Evolutionary conservation across 139 green algal genomes (phyloP).

Genomic region (Zygnema circumcarinatum): DNA sequence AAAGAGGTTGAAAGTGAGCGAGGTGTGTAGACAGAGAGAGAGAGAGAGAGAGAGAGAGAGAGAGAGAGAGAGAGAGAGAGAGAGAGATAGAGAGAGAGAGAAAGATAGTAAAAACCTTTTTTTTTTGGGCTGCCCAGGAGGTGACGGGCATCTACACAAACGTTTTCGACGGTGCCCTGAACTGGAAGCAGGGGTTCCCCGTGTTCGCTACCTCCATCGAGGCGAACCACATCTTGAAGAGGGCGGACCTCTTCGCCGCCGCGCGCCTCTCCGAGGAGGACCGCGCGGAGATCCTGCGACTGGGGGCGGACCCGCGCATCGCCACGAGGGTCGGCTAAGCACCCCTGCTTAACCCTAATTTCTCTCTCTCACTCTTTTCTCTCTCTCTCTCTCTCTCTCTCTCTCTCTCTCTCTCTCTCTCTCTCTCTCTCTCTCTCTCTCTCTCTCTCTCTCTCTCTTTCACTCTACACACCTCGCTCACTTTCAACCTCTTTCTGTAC

Average conservation of each 20-base stretch:
- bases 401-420: background rate
- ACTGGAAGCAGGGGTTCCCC: constrained; percentile 91
- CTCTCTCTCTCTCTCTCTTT: background rate
- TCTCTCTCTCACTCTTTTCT: no score
- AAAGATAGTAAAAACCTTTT: background rate
- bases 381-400: background rate
- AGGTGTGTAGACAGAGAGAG: background rate
- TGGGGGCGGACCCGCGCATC: constrained; percentile 78
- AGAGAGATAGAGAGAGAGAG: background rate
- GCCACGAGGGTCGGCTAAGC: constrained; percentile 34
- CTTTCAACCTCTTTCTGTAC: no score
- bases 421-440: background rate
- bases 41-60: background rate
- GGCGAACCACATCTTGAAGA: constrained; percentile 89
- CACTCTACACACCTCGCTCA: background rate
- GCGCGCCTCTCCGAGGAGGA: constrained; percentile 92
- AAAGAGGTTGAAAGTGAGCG: background rate
- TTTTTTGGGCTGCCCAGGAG: constrained; percentile 60
- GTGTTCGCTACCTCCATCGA: constrained; percentile 95
- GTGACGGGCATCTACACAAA: constrained; percentile 93
- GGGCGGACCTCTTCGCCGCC: constrained; percentile 78
- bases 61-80: background rate
- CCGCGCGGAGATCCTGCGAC: constrained; percentile 76
- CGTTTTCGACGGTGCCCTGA: constrained; percentile 86
- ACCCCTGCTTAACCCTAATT: no score